Evolutionary conservation across 192 early-diverging fungal genomes (phyloP).

Genomic region (Backusella luteola): DNA sequence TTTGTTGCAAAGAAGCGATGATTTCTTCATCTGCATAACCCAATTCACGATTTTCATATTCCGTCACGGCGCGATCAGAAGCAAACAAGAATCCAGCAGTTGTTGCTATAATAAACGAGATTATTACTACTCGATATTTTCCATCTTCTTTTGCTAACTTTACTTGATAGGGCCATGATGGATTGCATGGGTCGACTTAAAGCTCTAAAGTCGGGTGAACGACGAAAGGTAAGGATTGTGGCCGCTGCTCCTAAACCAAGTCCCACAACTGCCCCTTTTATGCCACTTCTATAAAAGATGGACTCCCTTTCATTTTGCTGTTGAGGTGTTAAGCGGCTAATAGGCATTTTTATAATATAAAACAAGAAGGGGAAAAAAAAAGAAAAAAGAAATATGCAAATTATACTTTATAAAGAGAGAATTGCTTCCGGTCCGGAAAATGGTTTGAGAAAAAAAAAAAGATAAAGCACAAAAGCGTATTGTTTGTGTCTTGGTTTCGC

Average conservation of each 20-base stretch:
- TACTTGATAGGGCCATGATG: slow-evolving; percentile 35
- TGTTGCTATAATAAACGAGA: slow-evolving; percentile 20
- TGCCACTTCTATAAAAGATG: slow-evolving; percentile 23
- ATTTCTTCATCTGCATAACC: slow-evolving; percentile 37
- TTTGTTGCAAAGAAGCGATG: not conserved
- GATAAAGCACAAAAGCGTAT: not conserved
- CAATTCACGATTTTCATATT: slow-evolving; percentile 33
- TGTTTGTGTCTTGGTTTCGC: not conserved
- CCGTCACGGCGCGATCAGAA: slow-evolving; percentile 31
- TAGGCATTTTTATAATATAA: slow-evolving; percentile 4
- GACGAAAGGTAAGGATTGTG: slow-evolving; percentile 30
- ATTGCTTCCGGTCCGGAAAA: not conserved
- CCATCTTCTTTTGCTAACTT: not conserved
- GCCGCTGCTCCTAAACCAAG: slow-evolving; percentile 37
- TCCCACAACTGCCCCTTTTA: slow-evolving; percentile 39
- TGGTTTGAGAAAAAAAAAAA: not conserved
- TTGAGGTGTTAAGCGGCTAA: slow-evolving; percentile 17
- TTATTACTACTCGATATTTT: not conserved
- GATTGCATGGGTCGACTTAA: slow-evolving; percentile 37
- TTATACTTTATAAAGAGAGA: not conserved
- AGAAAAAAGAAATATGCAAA: not conserved
- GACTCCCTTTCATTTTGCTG: slow-evolving; percentile 29
- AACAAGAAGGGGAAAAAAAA: not conserved
- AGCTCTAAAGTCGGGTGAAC: slow-evolving; percentile 31
- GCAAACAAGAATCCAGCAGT: slow-evolving; percentile 35